Conservation (phyloP, 805 yeast species). For the Yarrowia sp. region DNA sequence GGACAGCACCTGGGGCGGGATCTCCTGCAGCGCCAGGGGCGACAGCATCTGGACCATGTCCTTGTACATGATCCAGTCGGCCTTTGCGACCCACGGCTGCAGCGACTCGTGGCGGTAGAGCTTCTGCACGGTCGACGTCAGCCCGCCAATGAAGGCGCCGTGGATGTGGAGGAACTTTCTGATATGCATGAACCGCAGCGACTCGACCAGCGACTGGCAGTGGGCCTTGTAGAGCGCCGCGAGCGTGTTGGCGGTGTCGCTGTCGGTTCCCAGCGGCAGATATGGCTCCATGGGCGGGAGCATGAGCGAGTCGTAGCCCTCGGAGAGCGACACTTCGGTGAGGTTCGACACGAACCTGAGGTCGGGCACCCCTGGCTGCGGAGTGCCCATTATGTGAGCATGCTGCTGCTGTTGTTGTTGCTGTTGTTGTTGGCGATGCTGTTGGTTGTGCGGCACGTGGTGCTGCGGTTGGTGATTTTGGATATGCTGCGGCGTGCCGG, state of each 20-base stretch:
- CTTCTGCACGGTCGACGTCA: slow-evolving; percentile 62
- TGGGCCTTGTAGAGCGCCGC: slow-evolving; percentile 61
- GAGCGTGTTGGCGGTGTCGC: slow-evolving; percentile 60
- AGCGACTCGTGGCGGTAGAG: slow-evolving; percentile 51
- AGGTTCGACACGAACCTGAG: slow-evolving; percentile 24
- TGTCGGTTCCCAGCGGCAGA: slow-evolving; percentile 48
- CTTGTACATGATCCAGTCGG: slow-evolving; percentile 64
- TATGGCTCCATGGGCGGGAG: slow-evolving; percentile 45
- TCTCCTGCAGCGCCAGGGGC: slow-evolving; percentile 55
- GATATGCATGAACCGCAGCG: slow-evolving; percentile 64
- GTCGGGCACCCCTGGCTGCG: slow-evolving; percentile 7
- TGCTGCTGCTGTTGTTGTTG: not conserved
- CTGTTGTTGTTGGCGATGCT: not conserved
- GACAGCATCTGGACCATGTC: slow-evolving; percentile 57
- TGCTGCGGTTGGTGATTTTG: not conserved
- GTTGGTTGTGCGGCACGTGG: not conserved
- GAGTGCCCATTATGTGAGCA: not conserved
- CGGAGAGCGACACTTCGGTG: slow-evolving; percentile 5
- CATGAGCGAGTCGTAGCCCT: slow-evolving; percentile 31
- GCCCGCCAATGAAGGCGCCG: slow-evolving; percentile 51
- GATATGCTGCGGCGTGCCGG: slow-evolving; percentile 9
- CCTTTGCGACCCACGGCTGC: slow-evolving; percentile 61
- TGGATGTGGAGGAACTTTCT: slow-evolving; percentile 57
- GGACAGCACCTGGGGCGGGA: slow-evolving; percentile 55
- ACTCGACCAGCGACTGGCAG: slow-evolving; percentile 62